A percentile compares a stretch with the other conserved stretches of the same genome.
These are phyloP conservation scores for Fusarium oxysporum DNA, from an alignment of 2,329 filamentous ascomycete species.

Conservation along the genomic window DNA sequence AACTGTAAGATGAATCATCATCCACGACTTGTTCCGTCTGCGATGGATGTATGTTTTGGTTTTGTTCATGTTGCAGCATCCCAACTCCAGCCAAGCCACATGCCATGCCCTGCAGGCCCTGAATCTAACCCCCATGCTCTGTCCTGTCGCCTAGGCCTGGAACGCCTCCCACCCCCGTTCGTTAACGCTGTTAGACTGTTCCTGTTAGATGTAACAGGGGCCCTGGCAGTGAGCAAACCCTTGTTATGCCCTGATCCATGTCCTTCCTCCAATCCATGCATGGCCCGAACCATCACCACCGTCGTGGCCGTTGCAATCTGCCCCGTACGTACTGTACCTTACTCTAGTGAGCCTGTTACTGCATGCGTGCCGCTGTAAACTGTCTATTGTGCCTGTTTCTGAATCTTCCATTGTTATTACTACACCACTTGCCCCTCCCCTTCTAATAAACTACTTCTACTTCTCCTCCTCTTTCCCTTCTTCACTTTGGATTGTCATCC, in stretches of 20 bases:
- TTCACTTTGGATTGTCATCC: conserved; percentile 39
- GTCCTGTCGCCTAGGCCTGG: conserved; percentile 25
- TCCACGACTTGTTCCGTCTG: conserved; percentile 29
- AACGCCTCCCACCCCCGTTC: conserved; percentile 23
- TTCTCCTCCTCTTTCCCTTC: conserved; percentile 36
- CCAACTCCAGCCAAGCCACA: conserved; percentile 25
- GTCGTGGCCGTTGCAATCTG: conserved; percentile 47
- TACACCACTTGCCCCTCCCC: conserved; percentile 43
- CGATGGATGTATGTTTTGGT: conserved; percentile 14
- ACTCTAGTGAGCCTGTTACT: conserved; percentile 13
- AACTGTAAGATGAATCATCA: conserved; percentile 30
- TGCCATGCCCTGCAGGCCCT: neutral
- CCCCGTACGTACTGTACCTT: conserved; percentile 35
- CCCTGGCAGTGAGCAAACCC: conserved; percentile 15
- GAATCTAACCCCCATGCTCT: conserved; percentile 4
- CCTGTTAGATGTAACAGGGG: conserved; percentile 31
- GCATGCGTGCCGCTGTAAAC: conserved; percentile 16
- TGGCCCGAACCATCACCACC: conserved; percentile 46
- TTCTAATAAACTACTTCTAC: conserved; percentile 45
- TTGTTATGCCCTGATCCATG: conserved; percentile 5
- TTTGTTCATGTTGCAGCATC: conserved; percentile 36
- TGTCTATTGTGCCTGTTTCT: conserved; percentile 14
- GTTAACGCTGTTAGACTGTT: conserved; percentile 17
- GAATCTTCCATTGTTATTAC: conserved; percentile 32
- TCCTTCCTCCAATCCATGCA: conserved; percentile 15